phyloP scores from a whole-genome alignment of 1,284 basidiomycete genomes.

The Leccinum pseudoinsigne region DNA sequence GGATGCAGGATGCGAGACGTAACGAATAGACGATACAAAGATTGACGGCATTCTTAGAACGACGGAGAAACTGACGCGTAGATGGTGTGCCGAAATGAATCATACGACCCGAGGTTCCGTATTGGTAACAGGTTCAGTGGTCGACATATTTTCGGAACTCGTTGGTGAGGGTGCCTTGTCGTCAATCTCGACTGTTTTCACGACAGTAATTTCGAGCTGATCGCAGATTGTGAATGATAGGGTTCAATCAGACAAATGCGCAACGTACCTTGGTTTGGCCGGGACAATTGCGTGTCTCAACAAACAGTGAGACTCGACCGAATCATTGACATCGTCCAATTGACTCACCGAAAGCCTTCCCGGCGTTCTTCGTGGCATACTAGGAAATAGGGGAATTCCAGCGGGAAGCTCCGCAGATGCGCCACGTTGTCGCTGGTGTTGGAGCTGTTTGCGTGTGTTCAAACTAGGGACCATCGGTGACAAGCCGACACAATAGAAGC shows the following conservation, averaged over 20 bases:
- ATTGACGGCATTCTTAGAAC: neutral
- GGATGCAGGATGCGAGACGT: neutral
- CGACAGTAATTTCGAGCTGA: conserved; percentile 31
- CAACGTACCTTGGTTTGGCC: conserved; percentile 20
- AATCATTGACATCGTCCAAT: neutral
- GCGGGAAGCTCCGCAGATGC: conserved; percentile 33
- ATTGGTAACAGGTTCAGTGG: neutral
- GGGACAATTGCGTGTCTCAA: conserved; percentile 12
- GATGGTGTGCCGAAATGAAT: neutral
- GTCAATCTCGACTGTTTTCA: conserved; percentile 31
- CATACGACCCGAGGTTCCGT: neutral
- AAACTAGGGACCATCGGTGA: conserved; percentile 16
- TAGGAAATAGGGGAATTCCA: conserved; percentile 30
- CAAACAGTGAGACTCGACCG: neutral
- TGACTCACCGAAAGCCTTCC: conserved; percentile 17
- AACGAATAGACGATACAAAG: neutral
- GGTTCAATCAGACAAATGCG: neutral
- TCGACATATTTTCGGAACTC: neutral
- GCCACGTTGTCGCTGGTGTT: conserved; percentile 28
- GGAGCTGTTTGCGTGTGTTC: conserved; percentile 32
- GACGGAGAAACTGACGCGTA: neutral
- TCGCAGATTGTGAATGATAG: neutral
- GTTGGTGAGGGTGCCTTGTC: conserved; percentile 1
- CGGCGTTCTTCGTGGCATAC: conserved; percentile 12
- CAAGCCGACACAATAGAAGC: neutral